Percentiles rank a stretch among this genome's conserved stretches.
These are phyloP conservation scores for Kingdonia uniflora DNA, from an alignment of 164 flowering plant genomes.

Conservation along the genomic window DNA sequence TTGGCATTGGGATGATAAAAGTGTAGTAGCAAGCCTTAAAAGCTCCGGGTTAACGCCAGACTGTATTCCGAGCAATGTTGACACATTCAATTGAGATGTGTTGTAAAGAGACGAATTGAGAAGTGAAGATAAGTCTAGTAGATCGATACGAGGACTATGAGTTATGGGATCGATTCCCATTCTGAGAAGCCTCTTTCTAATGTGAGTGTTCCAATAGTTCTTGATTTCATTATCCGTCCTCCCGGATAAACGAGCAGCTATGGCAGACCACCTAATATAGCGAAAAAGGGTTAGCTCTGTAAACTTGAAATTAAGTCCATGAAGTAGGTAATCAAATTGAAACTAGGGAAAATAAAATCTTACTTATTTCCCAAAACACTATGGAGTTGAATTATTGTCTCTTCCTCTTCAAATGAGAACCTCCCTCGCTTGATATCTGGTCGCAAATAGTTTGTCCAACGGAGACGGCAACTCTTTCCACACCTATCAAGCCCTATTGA, in stretches of 20 bases:
- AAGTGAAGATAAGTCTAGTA: conserved; percentile 63
- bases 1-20: conserved; percentile 29
- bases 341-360: neutral
- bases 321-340: neutral
- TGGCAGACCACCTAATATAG: conserved; percentile 56
- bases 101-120: conserved; percentile 37
- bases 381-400: conserved; percentile 53
- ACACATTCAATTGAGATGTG: conserved; percentile 36
- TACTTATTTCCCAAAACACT: conserved; percentile 59
- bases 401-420: conserved; percentile 62
- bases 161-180: conserved; percentile 75
- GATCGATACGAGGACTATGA: conserved; percentile 71
- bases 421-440: conserved; percentile 70
- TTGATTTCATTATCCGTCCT: conserved; percentile 70
- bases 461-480: conserved; percentile 70
- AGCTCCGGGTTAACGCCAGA: conserved; percentile 51
- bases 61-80: conserved; percentile 44
- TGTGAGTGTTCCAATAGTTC: conserved; percentile 73
- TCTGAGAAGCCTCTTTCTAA: conserved; percentile 45
- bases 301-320: neutral
- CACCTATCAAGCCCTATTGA: conserved; percentile 47
- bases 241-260: conserved; percentile 62
- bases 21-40: conserved; percentile 42
- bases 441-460: conserved; percentile 69
- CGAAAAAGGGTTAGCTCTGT: neutral